Evolutionary conservation across 2,329 filamentous ascomycete genomes (phyloP).

Genomic region (Microcyclosporella mali): DNA sequence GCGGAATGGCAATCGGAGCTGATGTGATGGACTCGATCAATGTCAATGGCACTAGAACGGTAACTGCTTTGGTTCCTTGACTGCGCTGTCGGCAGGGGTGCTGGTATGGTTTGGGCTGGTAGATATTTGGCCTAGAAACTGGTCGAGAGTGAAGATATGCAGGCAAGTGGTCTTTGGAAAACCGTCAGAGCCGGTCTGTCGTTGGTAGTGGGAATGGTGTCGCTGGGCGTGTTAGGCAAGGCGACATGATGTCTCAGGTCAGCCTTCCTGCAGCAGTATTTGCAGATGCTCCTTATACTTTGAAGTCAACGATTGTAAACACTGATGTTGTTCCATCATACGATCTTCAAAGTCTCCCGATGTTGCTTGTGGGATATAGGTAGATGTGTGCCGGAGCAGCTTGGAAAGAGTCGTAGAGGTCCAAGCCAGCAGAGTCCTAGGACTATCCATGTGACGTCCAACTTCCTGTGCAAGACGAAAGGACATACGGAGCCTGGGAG

Average conservation of each 20-base stretch:
- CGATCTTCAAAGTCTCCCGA: not conserved
- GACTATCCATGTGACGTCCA: not conserved
- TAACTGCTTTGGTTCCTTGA: conserved; percentile 66
- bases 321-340: not conserved
- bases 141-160: conserved; percentile 37
- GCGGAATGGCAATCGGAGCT: conserved; percentile 76
- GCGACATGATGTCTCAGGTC: conserved; percentile 21
- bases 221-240: conserved; percentile 18
- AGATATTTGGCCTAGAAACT: conserved; percentile 73
- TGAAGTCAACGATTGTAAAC: no score
- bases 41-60: conserved; percentile 61
- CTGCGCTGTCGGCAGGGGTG: conserved; percentile 69
- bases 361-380: not conserved
- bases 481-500: not conserved
- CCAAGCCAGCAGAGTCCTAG: conserved; percentile 1
- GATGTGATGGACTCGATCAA: conserved; percentile 66
- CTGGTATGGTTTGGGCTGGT: conserved; percentile 74
- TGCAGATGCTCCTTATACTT: no score
- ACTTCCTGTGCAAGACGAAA: not conserved
- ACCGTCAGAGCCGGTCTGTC: conserved; percentile 10
- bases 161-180: conserved; percentile 12
- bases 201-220: conserved; percentile 12
- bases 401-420: not conserved
- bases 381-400: not conserved
- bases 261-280: not conserved